phyloP scores from a whole-genome alignment of 1,284 basidiomycete genomes.

The Cerioporus squamosus region DNA sequence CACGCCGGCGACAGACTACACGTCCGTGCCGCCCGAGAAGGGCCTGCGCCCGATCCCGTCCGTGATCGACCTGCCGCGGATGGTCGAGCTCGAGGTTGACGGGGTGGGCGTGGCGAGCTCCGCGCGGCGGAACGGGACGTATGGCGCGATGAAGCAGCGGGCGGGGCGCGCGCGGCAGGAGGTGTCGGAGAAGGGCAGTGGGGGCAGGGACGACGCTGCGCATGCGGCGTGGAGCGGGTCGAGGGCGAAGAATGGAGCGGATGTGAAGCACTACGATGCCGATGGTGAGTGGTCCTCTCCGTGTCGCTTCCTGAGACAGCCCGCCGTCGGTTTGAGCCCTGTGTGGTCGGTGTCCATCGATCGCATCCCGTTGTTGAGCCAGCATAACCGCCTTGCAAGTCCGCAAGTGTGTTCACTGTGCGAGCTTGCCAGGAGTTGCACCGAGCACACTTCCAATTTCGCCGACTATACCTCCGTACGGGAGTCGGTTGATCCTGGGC shows the following conservation, averaged over 20 bases:
- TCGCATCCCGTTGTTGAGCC: too few species aligned
- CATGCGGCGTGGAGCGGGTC: constrained; percentile 32
- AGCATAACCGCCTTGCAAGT: too few species aligned
- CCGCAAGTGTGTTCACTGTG: too few species aligned
- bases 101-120: constrained; percentile 27
- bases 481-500: too few species aligned
- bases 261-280: constrained; percentile 80
- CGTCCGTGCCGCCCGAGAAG: constrained; percentile 61
- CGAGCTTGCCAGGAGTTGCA: too few species aligned
- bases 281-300: constrained; percentile 61
- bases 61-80: constrained; percentile 77
- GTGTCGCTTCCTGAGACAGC: too few species aligned
- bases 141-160: constrained; percentile 24
- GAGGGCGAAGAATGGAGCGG: constrained; percentile 34
- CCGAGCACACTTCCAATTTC: too few species aligned
- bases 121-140: constrained; percentile 8
- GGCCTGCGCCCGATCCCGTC: constrained; percentile 79
- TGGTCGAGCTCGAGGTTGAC: constrained; percentile 40
- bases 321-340: not conserved
- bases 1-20: constrained; percentile 87
- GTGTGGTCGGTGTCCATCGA: constrained; percentile 2
- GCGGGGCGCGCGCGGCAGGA: constrained; percentile 18
- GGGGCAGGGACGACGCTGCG: constrained; percentile 33
- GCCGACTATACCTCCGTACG: too few species aligned
- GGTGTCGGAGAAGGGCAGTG: constrained; percentile 11